Evolutionary conservation across 257 asterid genomes (phyloP).

Genomic region (Sherardia arvensis): DNA sequence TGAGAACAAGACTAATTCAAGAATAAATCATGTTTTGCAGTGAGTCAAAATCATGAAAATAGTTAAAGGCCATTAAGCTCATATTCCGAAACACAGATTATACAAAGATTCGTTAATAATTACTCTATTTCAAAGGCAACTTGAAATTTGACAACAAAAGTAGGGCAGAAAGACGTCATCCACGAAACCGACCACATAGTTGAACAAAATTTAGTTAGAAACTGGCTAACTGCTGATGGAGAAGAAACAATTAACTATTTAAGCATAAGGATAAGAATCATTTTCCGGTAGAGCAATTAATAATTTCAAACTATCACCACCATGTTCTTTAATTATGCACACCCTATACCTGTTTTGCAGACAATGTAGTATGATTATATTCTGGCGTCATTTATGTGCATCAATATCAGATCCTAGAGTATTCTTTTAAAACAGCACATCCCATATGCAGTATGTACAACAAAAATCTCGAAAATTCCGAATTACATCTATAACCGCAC

Average conservation of each 20-base stretch:
- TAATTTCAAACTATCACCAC: not conserved
- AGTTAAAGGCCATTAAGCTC: not conserved
- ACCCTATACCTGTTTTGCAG: not conserved
- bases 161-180: not conserved
- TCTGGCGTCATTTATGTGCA: not conserved
- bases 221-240: not conserved
- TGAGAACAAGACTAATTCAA: conserved; percentile 25
- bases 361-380: not conserved
- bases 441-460: not conserved
- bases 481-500: not conserved
- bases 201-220: not conserved
- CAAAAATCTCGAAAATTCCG: no score
- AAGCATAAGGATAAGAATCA: not conserved
- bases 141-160: not conserved
- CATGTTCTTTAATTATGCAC: not conserved
- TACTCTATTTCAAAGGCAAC: not conserved
- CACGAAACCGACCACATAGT: not conserved
- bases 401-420: not conserved
- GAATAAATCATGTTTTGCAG: not conserved
- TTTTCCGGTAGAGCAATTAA: not conserved
- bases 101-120: not conserved
- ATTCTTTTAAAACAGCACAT: not conserved
- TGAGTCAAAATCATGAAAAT: not conserved
- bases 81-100: not conserved
- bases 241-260: not conserved